Conservation (phyloP, 805 yeast genomes). For the Ogataea neopini region DNA sequence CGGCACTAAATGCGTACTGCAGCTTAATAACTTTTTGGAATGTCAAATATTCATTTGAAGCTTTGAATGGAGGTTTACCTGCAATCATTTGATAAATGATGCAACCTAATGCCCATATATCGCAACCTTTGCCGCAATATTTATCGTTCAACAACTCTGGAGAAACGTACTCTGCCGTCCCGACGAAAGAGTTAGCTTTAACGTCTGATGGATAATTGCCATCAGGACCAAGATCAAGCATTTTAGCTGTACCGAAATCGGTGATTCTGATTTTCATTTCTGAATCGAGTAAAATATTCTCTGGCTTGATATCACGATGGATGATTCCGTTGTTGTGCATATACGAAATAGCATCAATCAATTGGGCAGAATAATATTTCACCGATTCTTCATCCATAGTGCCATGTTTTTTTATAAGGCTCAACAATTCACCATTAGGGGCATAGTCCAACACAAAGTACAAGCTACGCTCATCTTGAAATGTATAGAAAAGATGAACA, state of each 20-base stretch:
- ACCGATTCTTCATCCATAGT: slow-evolving; percentile 69
- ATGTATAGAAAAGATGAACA: slow-evolving; percentile 70
- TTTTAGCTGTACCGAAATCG: slow-evolving; percentile 83
- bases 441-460: slow-evolving; percentile 81
- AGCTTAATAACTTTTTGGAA: slow-evolving; percentile 80
- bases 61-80: slow-evolving; percentile 78
- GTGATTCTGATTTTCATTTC: slow-evolving; percentile 67
- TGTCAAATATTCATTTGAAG: slow-evolving; percentile 76
- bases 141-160: slow-evolving; percentile 78
- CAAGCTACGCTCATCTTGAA: slow-evolving; percentile 72
- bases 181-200: slow-evolving; percentile 78
- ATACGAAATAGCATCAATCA: slow-evolving; percentile 68
- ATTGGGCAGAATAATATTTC: slow-evolving; percentile 69
- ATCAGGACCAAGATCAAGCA: slow-evolving; percentile 55
- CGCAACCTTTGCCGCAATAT: slow-evolving; percentile 62
- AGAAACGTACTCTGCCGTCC: slow-evolving; percentile 82
- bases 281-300: slow-evolving; percentile 67
- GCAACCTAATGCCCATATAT: slow-evolving; percentile 65
- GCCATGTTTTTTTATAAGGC: slow-evolving; percentile 68
- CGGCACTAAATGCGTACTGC: slow-evolving; percentile 83
- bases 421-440: slow-evolving; percentile 71
- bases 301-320: slow-evolving; percentile 84
- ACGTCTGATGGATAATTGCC: slow-evolving; percentile 64
- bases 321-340: slow-evolving; percentile 76
- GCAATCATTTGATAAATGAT: slow-evolving; percentile 63